Conservation (phyloP, 2,329 filamentous ascomycete genomes). For the Arthrobotrys sphaeroides region DNA sequence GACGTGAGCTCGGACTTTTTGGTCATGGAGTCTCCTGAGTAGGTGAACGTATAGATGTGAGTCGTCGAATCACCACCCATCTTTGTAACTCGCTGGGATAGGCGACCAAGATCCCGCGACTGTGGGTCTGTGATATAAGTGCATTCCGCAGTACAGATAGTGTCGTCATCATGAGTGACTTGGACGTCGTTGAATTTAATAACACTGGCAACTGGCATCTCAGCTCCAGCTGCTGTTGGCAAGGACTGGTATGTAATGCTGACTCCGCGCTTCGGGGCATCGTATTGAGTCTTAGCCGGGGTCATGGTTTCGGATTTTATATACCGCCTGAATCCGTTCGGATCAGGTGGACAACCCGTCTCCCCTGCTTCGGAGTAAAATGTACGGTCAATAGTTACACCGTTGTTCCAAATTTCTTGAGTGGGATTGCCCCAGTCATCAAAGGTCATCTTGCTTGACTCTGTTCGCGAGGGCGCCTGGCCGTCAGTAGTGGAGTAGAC, state of each 20-base stretch:
- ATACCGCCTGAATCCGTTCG: background rate
- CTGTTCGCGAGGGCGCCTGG: background rate
- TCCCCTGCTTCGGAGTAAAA: background rate
- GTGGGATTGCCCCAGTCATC: background rate
- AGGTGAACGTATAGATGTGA: too few species aligned
- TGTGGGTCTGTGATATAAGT: too few species aligned
- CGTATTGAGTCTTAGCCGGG: background rate
- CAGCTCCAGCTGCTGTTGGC: too few species aligned
- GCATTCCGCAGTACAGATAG: too few species aligned
- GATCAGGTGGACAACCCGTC: background rate
- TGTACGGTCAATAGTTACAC: background rate
- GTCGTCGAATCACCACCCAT: too few species aligned
- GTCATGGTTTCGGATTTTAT: background rate
- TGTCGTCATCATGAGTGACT: too few species aligned
- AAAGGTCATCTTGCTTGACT: background rate
- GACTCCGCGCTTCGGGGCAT: background rate
- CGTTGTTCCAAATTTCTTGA: background rate
- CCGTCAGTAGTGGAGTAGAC: background rate
- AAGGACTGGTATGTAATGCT: background rate
- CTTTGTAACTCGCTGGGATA: too few species aligned
- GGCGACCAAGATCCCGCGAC: too few species aligned
- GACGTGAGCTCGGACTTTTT: too few species aligned
- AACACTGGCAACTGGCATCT: too few species aligned
- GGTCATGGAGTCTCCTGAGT: too few species aligned
- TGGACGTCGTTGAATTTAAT: too few species aligned